Base-by-base conservation (phyloP, 257 asterid genomes). In the Scutellaria minor region DNA sequence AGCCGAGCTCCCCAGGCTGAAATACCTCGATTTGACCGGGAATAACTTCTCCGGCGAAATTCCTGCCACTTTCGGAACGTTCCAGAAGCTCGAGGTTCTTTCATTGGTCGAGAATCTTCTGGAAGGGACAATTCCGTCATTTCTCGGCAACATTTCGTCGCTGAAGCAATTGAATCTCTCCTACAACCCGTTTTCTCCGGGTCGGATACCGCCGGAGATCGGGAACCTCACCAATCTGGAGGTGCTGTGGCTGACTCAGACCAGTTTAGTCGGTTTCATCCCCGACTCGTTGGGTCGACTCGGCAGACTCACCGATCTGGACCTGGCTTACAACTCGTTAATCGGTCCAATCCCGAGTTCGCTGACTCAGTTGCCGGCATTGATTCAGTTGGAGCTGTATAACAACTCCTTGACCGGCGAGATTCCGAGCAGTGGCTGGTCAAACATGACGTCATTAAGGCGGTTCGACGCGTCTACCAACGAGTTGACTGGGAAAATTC, bases 211-310 rank as follows among this genome's bases (percentile, higher is more conserved):
- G 51, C 83, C 85, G 80, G 95, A 89, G 79, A 66, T 91, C 3
- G 99, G 99, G 10, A 91, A 91, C 48, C 82, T 91, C 14, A 77
- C 89, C 41, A 80, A 81, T 76, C 83, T 94, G 1, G 90, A 91
- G 85, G 95, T 90, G 7, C 77, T 91, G 41, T 94, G 99, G 99
- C 85, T 94, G 74, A 84, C 97, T 9, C 85, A 87, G 72, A 89
- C 97, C 70, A 85, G 86, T 74, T 73, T 91, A 39, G 72, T 83
- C 7, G 99, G 97, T 3, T 89, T 79, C 56, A 87, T 91, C 44
- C 99, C 99, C 3, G 84, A 79, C 61, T 85, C 99, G 42, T 73
- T 94, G 71, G 79, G 97, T 53, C 83, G 76, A 37, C 90, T 94
- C 75, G 46, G 82, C 63, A 74, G 81, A 42, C 91, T 94, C 44